Conservation (phyloP, 495 filamentous ascomycete genomes). For the Penicillium cosmopolitanum region DNA sequence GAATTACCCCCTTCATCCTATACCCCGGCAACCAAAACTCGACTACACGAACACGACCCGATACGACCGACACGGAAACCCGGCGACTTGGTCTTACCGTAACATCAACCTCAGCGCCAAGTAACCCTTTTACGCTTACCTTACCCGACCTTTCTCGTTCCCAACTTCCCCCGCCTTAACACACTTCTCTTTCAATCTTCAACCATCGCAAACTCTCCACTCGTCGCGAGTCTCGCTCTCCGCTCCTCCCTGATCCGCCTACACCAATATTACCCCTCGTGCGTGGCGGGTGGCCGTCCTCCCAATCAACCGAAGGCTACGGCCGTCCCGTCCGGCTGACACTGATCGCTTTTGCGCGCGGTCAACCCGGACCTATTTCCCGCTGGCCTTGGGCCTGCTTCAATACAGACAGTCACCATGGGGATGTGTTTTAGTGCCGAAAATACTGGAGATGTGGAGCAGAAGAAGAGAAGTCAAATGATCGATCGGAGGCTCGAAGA, state of each 20-base stretch:
- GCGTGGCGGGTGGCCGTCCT: conserved; percentile 26
- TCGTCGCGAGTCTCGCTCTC: conserved; percentile 11
- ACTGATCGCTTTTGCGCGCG: conserved; percentile 33
- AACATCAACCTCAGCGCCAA: conserved; percentile 5
- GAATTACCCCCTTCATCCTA: neutral
- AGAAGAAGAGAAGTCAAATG: conserved; percentile 89
- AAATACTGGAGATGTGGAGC: conserved; percentile 78
- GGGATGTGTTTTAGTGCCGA: conserved; percentile 84
- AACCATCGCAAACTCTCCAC: conserved; percentile 5
- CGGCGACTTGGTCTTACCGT: neutral
- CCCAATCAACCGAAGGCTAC: conserved; percentile 23
- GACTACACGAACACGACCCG: neutral
- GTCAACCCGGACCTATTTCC: conserved; percentile 27
- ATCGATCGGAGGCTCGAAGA: conserved; percentile 94
- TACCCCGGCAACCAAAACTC: neutral
- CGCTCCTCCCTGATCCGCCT: neutral
- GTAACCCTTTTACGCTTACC: conserved; percentile 12
- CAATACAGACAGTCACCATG: conserved; percentile 56
- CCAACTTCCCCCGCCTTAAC: conserved; percentile 8
- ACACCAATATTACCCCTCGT: conserved; percentile 15
- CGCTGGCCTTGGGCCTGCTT: conserved; percentile 29
- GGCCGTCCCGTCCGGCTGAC: conserved; percentile 31
- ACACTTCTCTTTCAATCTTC: conserved; percentile 9
- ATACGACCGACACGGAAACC: neutral
- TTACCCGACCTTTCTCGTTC: conserved; percentile 13